Evolutionary conservation across 768 basidiomycete species (phyloP).

Genomic region (Pisolithus tinctorius): DNA sequence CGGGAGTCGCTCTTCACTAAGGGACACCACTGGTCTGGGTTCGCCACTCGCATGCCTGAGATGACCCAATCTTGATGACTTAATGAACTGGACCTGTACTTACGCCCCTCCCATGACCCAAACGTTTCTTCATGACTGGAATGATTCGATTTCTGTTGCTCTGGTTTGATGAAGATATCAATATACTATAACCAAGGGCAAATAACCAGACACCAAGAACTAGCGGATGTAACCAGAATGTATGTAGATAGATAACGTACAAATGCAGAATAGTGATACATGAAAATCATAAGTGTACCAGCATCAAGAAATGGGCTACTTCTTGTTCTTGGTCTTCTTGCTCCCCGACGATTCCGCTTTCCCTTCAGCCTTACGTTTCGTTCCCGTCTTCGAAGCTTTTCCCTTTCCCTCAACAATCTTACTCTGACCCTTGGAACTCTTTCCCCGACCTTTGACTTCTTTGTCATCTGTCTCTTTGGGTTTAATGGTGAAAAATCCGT

Average conservation of each 20-base stretch:
- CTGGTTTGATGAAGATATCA: no score
- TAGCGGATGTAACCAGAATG: neutral
- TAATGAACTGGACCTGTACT: no score
- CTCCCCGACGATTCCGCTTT: slow-evolving; percentile 23
- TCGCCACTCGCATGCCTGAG: no score
- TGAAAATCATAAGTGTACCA: neutral
- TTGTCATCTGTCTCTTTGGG: slow-evolving; percentile 50
- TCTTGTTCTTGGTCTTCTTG: slow-evolving; percentile 39
- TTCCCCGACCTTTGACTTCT: slow-evolving; percentile 25
- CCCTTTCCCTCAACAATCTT: slow-evolving; percentile 48
- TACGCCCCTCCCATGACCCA: neutral
- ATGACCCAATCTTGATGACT: no score
- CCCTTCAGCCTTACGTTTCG: slow-evolving; percentile 28
- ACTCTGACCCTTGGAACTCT: neutral
- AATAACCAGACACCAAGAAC: neutral
- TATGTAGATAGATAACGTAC: neutral
- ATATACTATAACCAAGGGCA: no score
- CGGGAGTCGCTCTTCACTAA: no score
- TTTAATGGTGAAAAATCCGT: slow-evolving; percentile 87
- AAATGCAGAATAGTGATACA: neutral
- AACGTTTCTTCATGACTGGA: neutral
- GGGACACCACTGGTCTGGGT: no score
- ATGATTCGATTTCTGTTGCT: no score
- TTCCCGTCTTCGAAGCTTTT: slow-evolving; percentile 9
- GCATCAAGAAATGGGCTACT: slow-evolving; percentile 16